Conservation (phyloP, 2,329 filamentous ascomycete species). For the Scedosporium boydii region DNA sequence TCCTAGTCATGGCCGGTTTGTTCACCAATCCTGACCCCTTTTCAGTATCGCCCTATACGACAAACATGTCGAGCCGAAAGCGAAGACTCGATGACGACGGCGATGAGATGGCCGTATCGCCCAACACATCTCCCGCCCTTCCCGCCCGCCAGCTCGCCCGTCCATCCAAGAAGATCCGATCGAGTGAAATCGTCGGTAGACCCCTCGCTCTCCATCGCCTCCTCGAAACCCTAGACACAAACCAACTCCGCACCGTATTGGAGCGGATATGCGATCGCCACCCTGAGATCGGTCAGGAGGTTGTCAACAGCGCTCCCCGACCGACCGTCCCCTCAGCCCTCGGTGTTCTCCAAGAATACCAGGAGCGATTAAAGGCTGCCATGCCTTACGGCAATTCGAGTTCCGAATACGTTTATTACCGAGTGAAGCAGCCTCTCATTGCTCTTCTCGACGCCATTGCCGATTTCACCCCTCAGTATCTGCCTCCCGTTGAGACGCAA, state of each 20-base stretch:
- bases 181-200: slow-evolving; percentile 55
- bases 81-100: slow-evolving; percentile 80
- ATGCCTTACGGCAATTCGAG: slow-evolving; percentile 80
- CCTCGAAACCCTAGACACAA: slow-evolving; percentile 85
- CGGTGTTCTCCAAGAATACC: slow-evolving; percentile 72
- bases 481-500: slow-evolving; percentile 83
- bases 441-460: slow-evolving; percentile 80
- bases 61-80: slow-evolving; percentile 55
- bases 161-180: slow-evolving; percentile 53
- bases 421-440: slow-evolving; percentile 71
- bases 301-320: slow-evolving; percentile 75
- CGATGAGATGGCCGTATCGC: slow-evolving; percentile 87
- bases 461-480: slow-evolving; percentile 92
- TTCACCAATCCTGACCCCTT: slow-evolving; percentile 11
- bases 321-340: slow-evolving; percentile 76
- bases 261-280: slow-evolving; percentile 86
- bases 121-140: slow-evolving; percentile 69
- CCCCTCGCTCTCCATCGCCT: slow-evolving; percentile 55
- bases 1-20: slow-evolving; percentile 14
- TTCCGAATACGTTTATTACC: slow-evolving; percentile 91
- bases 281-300: slow-evolving; percentile 75
- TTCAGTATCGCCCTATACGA: slow-evolving; percentile 31
- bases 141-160: slow-evolving; percentile 58
- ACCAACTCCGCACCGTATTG: slow-evolving; percentile 77
- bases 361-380: slow-evolving; percentile 64